Evolutionary conservation across 2,329 filamentous ascomycete genomes (phyloP).

Genomic region (Aspergillus novofumigatus): DNA sequence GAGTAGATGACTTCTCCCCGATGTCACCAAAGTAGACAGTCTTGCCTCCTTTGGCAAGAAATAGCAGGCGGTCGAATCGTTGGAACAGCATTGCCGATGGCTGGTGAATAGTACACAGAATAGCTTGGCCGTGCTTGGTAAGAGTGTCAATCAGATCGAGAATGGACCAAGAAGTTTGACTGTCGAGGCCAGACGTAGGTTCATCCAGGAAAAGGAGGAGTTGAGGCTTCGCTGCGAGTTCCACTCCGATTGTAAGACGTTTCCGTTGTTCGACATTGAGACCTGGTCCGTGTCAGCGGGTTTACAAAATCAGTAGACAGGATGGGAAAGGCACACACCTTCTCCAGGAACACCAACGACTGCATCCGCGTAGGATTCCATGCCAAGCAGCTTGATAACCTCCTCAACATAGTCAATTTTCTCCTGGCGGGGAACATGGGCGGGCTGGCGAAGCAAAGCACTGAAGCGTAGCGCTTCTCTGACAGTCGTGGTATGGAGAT

Average conservation of each 20-base stretch:
- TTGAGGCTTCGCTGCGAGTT: conserved; percentile 86
- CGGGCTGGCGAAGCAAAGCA: conserved; percentile 78
- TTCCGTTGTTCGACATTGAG: conserved; percentile 62
- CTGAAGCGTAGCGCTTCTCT: conserved; percentile 85
- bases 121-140: conserved; percentile 81
- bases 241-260: conserved; percentile 91
- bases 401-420: conserved; percentile 86
- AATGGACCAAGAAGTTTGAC: conserved; percentile 91
- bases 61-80: conserved; percentile 65
- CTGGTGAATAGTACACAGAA: conserved; percentile 97
- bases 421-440: conserved; percentile 65
- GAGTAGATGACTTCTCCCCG: conserved; percentile 53
- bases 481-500: conserved; percentile 78
- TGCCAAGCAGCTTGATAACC: conserved; percentile 84
- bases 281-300: conserved; percentile 26
- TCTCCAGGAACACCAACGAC: conserved; percentile 87
- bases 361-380: conserved; percentile 86
- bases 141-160: conserved; percentile 83
- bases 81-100: conserved; percentile 95
- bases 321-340: conserved; percentile 50
- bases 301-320: background rate
- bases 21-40: conserved; percentile 69
- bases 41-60: conserved; percentile 61
- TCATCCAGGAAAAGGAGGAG: conserved; percentile 91
- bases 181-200: conserved; percentile 89